phyloP scores from a whole-genome alignment of 441 rosid species.

The Pelargonium cotyledonis region DNA sequence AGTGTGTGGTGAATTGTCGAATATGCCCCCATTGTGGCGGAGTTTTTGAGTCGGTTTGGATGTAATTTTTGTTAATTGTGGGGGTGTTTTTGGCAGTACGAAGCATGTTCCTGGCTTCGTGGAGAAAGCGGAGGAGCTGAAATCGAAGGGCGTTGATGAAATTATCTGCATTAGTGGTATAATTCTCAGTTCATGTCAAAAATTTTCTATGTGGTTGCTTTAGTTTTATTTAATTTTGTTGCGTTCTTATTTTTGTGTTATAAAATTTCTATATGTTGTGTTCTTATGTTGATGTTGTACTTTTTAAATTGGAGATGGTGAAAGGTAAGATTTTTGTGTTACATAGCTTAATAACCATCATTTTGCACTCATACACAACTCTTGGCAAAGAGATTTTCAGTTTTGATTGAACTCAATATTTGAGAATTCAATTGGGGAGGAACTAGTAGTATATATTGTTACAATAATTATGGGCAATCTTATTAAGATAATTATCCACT shows the following conservation, averaged over 20 bases:
- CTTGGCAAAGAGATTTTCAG: neutral
- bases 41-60: neutral
- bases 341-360: neutral
- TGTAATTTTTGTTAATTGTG: slow-evolving; percentile 8
- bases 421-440: no score
- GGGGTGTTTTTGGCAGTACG: slow-evolving; percentile 34
- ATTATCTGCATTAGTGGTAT: slow-evolving; percentile 68
- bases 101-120: slow-evolving; percentile 91
- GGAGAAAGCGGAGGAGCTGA: slow-evolving; percentile 73
- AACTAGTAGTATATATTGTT: no score
- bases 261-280: neutral
- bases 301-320: neutral
- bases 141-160: slow-evolving; percentile 74
- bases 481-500: no score
- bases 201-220: neutral
- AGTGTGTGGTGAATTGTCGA: neutral
- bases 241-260: neutral
- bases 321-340: neutral
- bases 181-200: neutral
- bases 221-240: neutral
- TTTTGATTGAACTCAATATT: neutral
- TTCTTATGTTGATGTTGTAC: neutral
- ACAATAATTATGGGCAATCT: no score
- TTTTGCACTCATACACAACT: neutral
- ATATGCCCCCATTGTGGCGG: neutral